Evolutionary conservation across 2,329 filamentous ascomycete genomes (phyloP).

Genomic region (Penicillium janthinellum): DNA sequence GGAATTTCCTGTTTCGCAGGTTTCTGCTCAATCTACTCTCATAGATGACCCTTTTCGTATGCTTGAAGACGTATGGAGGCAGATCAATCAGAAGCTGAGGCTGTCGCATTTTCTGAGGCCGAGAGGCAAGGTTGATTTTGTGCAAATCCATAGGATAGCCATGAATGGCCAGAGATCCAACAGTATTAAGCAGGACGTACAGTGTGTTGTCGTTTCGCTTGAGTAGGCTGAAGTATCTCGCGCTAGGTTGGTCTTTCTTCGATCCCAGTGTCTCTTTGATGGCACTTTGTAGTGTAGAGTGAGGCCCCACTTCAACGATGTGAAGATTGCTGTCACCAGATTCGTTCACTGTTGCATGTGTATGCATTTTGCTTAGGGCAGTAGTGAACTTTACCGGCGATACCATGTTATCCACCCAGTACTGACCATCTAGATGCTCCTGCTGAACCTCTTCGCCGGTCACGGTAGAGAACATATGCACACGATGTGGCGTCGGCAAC

Average conservation of each 20-base stretch:
- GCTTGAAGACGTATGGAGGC: slow-evolving; percentile 35
- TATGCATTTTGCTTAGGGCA: slow-evolving; percentile 22
- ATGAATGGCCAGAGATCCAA: slow-evolving; percentile 23
- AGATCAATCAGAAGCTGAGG: slow-evolving; percentile 28
- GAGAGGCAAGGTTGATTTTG: slow-evolving; percentile 25
- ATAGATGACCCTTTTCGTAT: slow-evolving; percentile 24
- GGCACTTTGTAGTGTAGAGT: slow-evolving; percentile 33
- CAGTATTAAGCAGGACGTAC: slow-evolving; percentile 21
- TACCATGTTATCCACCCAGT: slow-evolving; percentile 39
- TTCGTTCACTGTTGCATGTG: not conserved
- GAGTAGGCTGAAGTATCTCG: slow-evolving; percentile 29
- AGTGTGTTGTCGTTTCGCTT: slow-evolving; percentile 27
- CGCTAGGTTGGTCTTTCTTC: slow-evolving; percentile 3
- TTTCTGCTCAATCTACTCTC: slow-evolving; percentile 34
- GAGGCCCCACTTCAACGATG: slow-evolving; percentile 37
- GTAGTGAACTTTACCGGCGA: slow-evolving; percentile 33
- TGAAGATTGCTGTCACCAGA: slow-evolving; percentile 12
- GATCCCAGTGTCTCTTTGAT: slow-evolving; percentile 28
- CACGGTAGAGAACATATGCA: slow-evolving; percentile 31
- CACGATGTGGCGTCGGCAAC: slow-evolving; percentile 15
- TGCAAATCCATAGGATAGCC: slow-evolving; percentile 28
- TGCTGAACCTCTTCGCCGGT: slow-evolving; percentile 23
- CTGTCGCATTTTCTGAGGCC: not conserved
- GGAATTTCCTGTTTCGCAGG: slow-evolving; percentile 28
- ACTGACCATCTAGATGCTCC: slow-evolving; percentile 19